A percentile compares a stretch with the other conserved stretches of the same genome.
Evolutionary conservation across 805 yeast species (phyloP).

Genomic region (Hemisphaericaspora nanyangensis): DNA sequence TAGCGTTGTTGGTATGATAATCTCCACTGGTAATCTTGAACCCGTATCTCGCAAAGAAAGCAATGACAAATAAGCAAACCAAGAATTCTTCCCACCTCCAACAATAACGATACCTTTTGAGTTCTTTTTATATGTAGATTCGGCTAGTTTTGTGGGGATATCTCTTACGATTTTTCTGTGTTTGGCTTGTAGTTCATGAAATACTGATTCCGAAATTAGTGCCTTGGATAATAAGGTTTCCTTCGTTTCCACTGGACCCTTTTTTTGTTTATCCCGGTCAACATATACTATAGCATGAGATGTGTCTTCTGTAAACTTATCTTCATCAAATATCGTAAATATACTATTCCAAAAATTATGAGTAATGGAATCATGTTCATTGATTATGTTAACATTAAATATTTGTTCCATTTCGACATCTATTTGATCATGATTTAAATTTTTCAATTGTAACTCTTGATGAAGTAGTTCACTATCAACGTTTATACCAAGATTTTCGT

Average conservation of each 20-base stretch:
- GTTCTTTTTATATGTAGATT: conserved; percentile 17
- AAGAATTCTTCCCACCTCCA: conserved; percentile 34
- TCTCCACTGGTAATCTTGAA: conserved; percentile 36
- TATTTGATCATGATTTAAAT: conserved; percentile 1
- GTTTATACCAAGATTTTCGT: not conserved
- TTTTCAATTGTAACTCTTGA: conserved; percentile 2
- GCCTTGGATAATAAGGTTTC: conserved; percentile 24
- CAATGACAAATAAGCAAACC: conserved; percentile 32
- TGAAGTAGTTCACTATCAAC: not conserved
- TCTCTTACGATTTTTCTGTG: conserved; percentile 17
- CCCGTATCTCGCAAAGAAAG: conserved; percentile 33
- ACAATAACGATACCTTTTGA: conserved; percentile 30
- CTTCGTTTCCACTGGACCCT: conserved; percentile 17
- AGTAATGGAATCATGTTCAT: conserved; percentile 3
- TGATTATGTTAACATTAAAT: not conserved
- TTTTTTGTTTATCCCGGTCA: conserved; percentile 15
- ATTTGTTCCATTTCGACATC: conserved; percentile 4
- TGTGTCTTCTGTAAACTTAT: conserved; percentile 12
- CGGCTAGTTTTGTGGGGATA: conserved; percentile 20
- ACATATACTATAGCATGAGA: conserved; percentile 18
- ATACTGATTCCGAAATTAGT: conserved; percentile 17
- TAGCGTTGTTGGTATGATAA: conserved; percentile 28
- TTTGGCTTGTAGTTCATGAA: conserved; percentile 18
- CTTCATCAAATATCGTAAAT: conserved; percentile 19
- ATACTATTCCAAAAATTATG: conserved; percentile 27